phyloP scores from a whole-genome alignment of 208 protist species.

The Trypanosoma theileri region DNA sequence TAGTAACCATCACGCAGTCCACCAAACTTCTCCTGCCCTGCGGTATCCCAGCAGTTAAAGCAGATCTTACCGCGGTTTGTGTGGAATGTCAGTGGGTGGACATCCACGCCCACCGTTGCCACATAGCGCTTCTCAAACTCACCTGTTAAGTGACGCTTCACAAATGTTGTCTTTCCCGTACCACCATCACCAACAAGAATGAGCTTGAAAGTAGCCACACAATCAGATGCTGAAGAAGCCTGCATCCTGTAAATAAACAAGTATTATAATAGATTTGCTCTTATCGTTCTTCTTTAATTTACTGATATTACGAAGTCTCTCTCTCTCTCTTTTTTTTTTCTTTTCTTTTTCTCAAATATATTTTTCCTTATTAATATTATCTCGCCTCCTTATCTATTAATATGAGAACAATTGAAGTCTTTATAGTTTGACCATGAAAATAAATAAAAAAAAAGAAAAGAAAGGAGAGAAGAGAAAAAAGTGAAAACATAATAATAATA shows the following conservation, averaged over 20 bases:
- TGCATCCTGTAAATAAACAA: slow-evolving; percentile 21
- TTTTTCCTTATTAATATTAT: not conserved
- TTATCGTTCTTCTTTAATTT: slow-evolving; percentile 20
- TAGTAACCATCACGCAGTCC: slow-evolving; percentile 99
- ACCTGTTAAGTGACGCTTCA: slow-evolving; percentile 99
- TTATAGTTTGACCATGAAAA: too few relatives aligned
- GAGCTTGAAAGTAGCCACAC: slow-evolving; percentile 96
- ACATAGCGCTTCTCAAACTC: slow-evolving; percentile 99
- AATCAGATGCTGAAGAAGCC: slow-evolving; percentile 30
- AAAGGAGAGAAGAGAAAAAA: too few relatives aligned
- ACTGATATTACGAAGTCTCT: not conserved
- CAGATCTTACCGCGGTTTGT: slow-evolving; percentile 98
- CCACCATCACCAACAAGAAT: slow-evolving; percentile 99
- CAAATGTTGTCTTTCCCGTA: slow-evolving; percentile 99
- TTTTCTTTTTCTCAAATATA: not conserved
- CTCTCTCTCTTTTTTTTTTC: slow-evolving; percentile 7
- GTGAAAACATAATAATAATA: too few relatives aligned
- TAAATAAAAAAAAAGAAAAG: too few relatives aligned
- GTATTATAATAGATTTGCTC: slow-evolving; percentile 5
- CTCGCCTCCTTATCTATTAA: not conserved
- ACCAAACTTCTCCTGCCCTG: slow-evolving; percentile 99
- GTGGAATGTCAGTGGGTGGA: slow-evolving; percentile 98
- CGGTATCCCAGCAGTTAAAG: slow-evolving; percentile 99
- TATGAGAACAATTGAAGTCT: not conserved
- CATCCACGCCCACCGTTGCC: slow-evolving; percentile 94